Percentiles rank a stretch among this genome's conserved stretches.
These are phyloP conservation scores for Allantophomopsis lycopodina DNA, from an alignment of 2,329 filamentous ascomycete genomes.

Conservation along the genomic window DNA sequence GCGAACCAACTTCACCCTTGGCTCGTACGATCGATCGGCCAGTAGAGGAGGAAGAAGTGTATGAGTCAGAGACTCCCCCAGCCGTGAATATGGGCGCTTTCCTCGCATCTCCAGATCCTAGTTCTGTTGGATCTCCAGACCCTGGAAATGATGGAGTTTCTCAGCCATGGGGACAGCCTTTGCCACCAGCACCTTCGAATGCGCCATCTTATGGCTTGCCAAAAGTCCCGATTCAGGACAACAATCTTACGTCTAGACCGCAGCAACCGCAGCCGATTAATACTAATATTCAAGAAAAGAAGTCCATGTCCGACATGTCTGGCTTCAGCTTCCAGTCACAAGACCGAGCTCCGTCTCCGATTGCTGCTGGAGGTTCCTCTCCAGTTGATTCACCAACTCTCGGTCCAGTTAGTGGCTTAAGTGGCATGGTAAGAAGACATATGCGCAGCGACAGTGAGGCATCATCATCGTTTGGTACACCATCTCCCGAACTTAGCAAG, in stretches of 20 bases:
- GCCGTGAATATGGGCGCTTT: constrained; percentile 9
- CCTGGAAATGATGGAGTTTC: neutral
- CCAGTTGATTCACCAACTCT: constrained; percentile 63
- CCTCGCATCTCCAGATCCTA: constrained; percentile 12
- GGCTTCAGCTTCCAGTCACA: too few relatives aligned
- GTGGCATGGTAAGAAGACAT: constrained; percentile 73
- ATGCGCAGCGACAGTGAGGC: constrained; percentile 67
- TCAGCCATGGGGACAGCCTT: neutral
- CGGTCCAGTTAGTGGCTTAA: constrained; percentile 56
- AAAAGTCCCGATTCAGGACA: too few relatives aligned
- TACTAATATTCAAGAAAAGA: neutral
- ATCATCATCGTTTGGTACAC: constrained; percentile 61
- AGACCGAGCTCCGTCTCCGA: neutral
- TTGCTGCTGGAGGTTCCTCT: neutral
- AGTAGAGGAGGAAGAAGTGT: constrained; percentile 1
- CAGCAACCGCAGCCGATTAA: neutral
- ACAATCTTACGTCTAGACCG: constrained; percentile 6
- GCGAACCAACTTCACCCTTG: too few relatives aligned
- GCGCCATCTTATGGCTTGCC: constrained; percentile 7
- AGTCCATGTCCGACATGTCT: neutral
- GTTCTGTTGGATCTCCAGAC: constrained; percentile 4
- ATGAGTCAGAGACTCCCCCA: constrained; percentile 6
- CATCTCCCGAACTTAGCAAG: constrained; percentile 26
- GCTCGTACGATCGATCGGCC: too few relatives aligned
- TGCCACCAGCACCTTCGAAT: constrained; percentile 9